Conservation (phyloP, 208 protist species). For the Leishmania turanica region DNA sequence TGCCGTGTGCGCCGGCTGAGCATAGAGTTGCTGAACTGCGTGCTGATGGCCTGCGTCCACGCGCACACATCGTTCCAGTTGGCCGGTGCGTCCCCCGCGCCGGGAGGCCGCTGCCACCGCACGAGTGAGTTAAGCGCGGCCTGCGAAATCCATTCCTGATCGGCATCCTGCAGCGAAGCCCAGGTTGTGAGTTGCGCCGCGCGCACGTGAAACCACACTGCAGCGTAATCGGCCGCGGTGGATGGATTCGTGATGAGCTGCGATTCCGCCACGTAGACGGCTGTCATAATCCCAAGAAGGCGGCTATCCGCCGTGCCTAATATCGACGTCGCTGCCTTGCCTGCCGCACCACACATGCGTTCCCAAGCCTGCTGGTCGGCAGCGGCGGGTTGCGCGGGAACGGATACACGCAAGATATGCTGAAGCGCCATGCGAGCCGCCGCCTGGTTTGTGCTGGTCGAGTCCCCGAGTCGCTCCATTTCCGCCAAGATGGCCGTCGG, state of each 20-base stretch:
- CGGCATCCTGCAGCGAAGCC: constrained; percentile 29
- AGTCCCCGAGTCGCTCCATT: constrained; percentile 24
- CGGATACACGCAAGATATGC: constrained; percentile 1
- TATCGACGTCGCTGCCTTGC: not conserved
- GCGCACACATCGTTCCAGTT: constrained; percentile 38
- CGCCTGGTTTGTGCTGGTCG: not conserved
- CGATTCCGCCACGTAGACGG: constrained; percentile 46
- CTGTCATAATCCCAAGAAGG: constrained; percentile 12
- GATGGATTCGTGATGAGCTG: constrained; percentile 24
- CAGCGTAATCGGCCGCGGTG: constrained; percentile 34
- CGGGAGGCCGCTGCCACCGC: constrained; percentile 12
- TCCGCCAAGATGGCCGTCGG: constrained; percentile 19
- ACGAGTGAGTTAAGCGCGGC: constrained; percentile 10
- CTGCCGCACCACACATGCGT: constrained; percentile 4
- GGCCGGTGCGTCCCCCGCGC: not conserved
- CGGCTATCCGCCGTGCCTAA: not conserved
- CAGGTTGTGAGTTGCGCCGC: constrained; percentile 64
- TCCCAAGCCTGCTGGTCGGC: constrained; percentile 20
- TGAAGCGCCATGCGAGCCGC: constrained; percentile 14
- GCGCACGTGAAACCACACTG: constrained; percentile 55
- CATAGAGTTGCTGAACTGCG: constrained; percentile 44
- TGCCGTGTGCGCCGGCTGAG: constrained; percentile 49
- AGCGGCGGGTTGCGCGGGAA: not conserved
- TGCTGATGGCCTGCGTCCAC: constrained; percentile 44
- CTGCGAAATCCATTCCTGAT: constrained; percentile 4